Evolutionary conservation across 2,329 filamentous ascomycete species (phyloP).

Genomic region (Knoxdaviesia proteae): DNA sequence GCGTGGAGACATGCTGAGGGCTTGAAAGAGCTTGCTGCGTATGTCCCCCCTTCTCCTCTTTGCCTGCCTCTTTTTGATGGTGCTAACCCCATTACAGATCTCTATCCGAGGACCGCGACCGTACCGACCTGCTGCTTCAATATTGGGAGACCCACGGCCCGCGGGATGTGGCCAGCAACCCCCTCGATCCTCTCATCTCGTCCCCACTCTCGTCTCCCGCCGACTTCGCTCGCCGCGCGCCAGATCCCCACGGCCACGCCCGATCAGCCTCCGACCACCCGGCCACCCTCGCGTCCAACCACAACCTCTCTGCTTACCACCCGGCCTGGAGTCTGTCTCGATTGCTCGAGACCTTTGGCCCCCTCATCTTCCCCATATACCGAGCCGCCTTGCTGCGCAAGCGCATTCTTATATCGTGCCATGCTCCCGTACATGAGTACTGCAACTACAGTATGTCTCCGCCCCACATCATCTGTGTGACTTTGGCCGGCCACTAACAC

Average conservation of each 20-base stretch:
- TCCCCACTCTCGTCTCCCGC: too few relatives aligned
- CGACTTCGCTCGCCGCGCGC: too few relatives aligned
- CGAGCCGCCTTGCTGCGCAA: slow-evolving; percentile 71
- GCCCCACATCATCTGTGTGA: neutral
- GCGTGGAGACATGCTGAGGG: slow-evolving; percentile 72
- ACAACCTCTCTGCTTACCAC: slow-evolving; percentile 57
- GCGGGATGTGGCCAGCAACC: too few relatives aligned
- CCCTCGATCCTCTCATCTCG: too few relatives aligned
- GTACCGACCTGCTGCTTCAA: slow-evolving; percentile 44
- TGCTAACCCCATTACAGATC: slow-evolving; percentile 15
- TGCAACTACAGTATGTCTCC: slow-evolving; percentile 64
- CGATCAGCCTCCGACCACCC: slow-evolving; percentile 42
- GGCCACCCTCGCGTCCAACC: slow-evolving; percentile 34
- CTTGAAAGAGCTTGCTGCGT: slow-evolving; percentile 56
- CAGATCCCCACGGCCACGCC: neutral
- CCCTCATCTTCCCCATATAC: slow-evolving; percentile 78
- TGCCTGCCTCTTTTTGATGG: slow-evolving; percentile 5
- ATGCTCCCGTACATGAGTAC: slow-evolving; percentile 63
- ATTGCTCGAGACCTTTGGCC: slow-evolving; percentile 69
- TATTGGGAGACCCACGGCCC: slow-evolving; percentile 48
- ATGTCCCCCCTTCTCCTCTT: slow-evolving; percentile 9
- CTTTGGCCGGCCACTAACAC: neutral
- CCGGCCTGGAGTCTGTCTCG: slow-evolving; percentile 66
- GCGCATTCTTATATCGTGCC: slow-evolving; percentile 68
- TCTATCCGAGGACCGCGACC: slow-evolving; percentile 42